Evolutionary conservation across 2,329 filamentous ascomycete genomes (phyloP), one percentile per base, ranked within the genome.

Genomic region (Helotiales sp.): DNA sequence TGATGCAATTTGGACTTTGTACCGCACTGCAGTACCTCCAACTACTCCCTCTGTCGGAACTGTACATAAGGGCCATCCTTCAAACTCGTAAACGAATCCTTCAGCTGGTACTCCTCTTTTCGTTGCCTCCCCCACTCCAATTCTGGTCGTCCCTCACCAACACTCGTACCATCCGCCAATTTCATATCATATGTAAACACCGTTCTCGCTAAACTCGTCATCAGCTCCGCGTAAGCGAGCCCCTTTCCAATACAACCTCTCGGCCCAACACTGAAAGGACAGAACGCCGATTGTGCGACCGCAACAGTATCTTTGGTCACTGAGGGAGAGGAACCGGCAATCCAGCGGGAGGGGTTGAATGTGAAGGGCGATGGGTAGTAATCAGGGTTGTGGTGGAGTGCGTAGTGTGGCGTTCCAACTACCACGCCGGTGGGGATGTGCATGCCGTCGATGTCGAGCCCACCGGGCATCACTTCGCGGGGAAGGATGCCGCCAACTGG

Each of bases 41-140:
- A 7, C 22, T 24, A 55, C 49, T 59, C 24, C n/a, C 69, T 64
- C 70, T 69, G 80, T 73, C 80, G 76, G 73, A 90, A 90, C 79
- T 92, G 86, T 65, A 93, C 81, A 79, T 91, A 83, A 0, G 89
- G 88, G 0, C 91, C 91, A 74, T 91, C 85, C 81, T 93, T 93
- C 73, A 86, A 81, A 73, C 89, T 91, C 34, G 91, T 92, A 78
- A 93, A 93, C 20, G 87, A 89, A 76, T 93, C 91, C 61, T 85
- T 79, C 65, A 93, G 80, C 81, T 92, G 90, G 77, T 89, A 92
- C 82, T 93, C 91, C 1, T 75, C 80, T 20, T 75, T 75, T 55
- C 84, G 81, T 64, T 88, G 82, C 54, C 88, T 81, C 0, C 87
- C 88, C 80, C 80, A 85, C 74, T 84, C 86, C 7, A 81, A 75